phyloP scores from a whole-genome alignment of 352 stramenopile species.

The Saprolegnia parasitica region DNA sequence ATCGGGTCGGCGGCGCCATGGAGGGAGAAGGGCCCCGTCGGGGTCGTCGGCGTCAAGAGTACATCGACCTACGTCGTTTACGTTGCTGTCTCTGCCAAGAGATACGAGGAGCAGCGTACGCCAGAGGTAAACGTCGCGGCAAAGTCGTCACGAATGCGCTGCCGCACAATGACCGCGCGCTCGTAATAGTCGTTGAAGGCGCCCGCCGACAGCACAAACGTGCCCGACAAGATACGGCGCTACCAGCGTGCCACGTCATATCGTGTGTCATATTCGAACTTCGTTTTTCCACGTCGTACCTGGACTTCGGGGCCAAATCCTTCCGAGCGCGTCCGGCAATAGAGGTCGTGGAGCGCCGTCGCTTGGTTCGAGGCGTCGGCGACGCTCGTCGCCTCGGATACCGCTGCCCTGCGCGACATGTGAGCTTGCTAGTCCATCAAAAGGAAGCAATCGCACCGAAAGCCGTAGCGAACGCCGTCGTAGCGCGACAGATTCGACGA shows the following conservation, averaged over 20 bases:
- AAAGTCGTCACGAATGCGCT: constrained; percentile 78
- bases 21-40: constrained; percentile 69
- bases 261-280: too few relatives aligned
- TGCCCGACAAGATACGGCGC: constrained; percentile 88
- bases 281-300: constrained; percentile 34
- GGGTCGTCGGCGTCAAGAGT: constrained; percentile 82
- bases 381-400: background rate
- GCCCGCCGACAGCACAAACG: constrained; percentile 83
- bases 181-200: constrained; percentile 89
- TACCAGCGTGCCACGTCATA: constrained; percentile 27
- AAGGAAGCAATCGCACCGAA: constrained; percentile 29
- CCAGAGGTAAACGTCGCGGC: constrained; percentile 21
- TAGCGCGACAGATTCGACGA: constrained; percentile 97
- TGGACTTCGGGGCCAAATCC: constrained; percentile 91
- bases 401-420: background rate
- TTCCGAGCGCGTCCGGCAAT: constrained; percentile 80
- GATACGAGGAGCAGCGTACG: constrained; percentile 15
- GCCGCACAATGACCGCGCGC: constrained; percentile 67
- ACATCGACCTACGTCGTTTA: constrained; percentile 69
- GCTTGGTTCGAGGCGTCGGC: constrained; percentile 47
- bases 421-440: constrained; percentile 7
- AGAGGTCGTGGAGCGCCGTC: constrained; percentile 78
- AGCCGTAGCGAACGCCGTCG: constrained; percentile 92
- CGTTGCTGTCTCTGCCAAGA: constrained; percentile 28
- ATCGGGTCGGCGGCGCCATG: constrained; percentile 67